These are phyloP conservation scores for Nicotiana undulata DNA, from an alignment of 257 asterid species.

Conservation along the genomic window DNA sequence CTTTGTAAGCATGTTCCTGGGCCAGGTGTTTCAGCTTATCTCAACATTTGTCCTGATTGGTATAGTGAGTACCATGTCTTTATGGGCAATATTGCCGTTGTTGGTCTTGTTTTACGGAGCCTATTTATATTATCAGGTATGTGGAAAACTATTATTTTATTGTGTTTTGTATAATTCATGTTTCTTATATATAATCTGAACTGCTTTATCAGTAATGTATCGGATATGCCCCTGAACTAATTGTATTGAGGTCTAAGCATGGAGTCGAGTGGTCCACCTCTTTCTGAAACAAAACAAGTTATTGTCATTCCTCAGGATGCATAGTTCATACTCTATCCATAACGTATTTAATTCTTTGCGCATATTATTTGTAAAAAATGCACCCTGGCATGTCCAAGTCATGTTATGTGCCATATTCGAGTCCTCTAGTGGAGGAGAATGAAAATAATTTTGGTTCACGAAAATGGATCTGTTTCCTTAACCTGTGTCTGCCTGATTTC, in stretches of 20 bases:
- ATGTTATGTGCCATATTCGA: neutral
- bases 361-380: neutral
- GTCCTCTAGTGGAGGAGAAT: neutral
- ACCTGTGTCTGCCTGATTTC: neutral
- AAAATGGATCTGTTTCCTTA: neutral
- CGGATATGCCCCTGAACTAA: neutral
- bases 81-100: slow-evolving; percentile 98
- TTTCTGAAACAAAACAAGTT: neutral
- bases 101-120: slow-evolving; percentile 77
- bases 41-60: slow-evolving; percentile 95
- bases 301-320: neutral
- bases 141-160: neutral
- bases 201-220: neutral
- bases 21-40: slow-evolving; percentile 71
- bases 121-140: slow-evolving; percentile 93
- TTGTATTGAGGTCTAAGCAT: neutral
- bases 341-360: neutral
- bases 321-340: neutral
- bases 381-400: neutral
- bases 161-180: neutral
- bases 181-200: neutral
- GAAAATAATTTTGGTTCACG: neutral
- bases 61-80: slow-evolving; percentile 88
- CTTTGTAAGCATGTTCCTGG: slow-evolving; percentile 66
- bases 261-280: neutral